phyloP scores from a whole-genome alignment of 352 stramenopile genomes.

The Saprolegnia parasitica region DNA sequence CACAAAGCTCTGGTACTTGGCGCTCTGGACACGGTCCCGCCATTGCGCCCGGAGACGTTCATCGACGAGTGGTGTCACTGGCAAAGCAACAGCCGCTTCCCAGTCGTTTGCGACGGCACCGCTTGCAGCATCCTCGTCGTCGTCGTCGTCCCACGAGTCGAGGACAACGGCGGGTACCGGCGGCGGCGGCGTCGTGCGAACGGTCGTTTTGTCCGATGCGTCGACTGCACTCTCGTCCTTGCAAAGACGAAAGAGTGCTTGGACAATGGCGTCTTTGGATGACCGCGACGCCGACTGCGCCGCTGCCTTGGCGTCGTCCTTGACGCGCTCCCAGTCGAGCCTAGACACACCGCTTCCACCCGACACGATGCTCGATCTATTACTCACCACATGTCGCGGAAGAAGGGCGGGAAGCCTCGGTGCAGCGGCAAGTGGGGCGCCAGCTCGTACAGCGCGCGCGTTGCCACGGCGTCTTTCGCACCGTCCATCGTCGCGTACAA shows the following conservation, averaged over 20 bases:
- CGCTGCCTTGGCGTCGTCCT: slow-evolving; percentile 38
- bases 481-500: slow-evolving; percentile 48
- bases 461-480: slow-evolving; percentile 73
- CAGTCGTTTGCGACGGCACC: slow-evolving; percentile 31
- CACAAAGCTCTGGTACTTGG: slow-evolving; percentile 41
- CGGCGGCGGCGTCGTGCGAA: background rate
- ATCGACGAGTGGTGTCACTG: background rate
- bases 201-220: background rate
- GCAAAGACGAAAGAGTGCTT: slow-evolving; percentile 8
- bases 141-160: slow-evolving; percentile 25
- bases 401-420: slow-evolving; percentile 80
- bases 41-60: slow-evolving; percentile 39
- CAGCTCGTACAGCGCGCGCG: slow-evolving; percentile 84
- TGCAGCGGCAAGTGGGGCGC: slow-evolving; percentile 82
- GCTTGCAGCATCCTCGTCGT: slow-evolving; percentile 8
- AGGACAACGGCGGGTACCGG: background rate
- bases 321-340: slow-evolving; percentile 47
- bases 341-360: background rate
- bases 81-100: slow-evolving; percentile 29
- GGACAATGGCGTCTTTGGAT: slow-evolving; percentile 14
- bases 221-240: background rate
- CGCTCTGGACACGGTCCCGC: slow-evolving; percentile 36
- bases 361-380: too few species aligned
- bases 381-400: slow-evolving; percentile 86
- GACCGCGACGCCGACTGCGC: slow-evolving; percentile 31